These are phyloP conservation scores for Helicocarpus griseus DNA, from an alignment of 2,329 filamentous ascomycete genomes.

Conservation along the genomic window DNA sequence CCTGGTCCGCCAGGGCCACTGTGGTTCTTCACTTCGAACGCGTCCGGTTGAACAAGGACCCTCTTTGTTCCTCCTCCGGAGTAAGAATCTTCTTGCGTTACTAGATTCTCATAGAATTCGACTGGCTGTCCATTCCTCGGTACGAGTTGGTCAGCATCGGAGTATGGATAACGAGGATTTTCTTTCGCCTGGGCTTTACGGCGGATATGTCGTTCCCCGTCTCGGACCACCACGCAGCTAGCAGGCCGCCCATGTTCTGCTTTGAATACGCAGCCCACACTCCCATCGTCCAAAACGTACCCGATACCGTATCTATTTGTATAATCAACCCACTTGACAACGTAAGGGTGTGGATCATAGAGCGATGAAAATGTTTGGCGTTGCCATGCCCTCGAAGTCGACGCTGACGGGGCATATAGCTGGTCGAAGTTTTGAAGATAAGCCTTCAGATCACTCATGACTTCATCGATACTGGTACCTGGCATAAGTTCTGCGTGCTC, in stretches of 20 bases:
- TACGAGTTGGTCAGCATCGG: slow-evolving; percentile 35
- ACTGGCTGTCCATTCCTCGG: slow-evolving; percentile 33
- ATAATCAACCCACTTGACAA: slow-evolving; percentile 46
- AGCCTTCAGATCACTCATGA: slow-evolving; percentile 29
- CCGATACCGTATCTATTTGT: slow-evolving; percentile 43
- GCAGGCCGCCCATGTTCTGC: slow-evolving; percentile 35
- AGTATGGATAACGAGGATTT: slow-evolving; percentile 22
- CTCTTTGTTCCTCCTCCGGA: slow-evolving; percentile 29
- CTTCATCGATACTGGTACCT: slow-evolving; percentile 30
- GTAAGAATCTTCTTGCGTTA: slow-evolving; percentile 21
- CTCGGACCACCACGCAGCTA: slow-evolving; percentile 37
- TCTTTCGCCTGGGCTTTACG: slow-evolving; percentile 34
- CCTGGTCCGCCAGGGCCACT: slow-evolving; percentile 18
- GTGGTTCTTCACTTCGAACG: slow-evolving; percentile 30
- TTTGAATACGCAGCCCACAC: slow-evolving; percentile 42
- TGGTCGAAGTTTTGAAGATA: slow-evolving; percentile 29
- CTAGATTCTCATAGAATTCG: slow-evolving; percentile 40
- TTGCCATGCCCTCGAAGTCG: slow-evolving; percentile 15
- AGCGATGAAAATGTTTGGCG: slow-evolving; percentile 17
- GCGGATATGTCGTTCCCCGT: slow-evolving; percentile 38
- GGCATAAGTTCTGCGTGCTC: slow-evolving; percentile 29
- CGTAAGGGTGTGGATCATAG: slow-evolving; percentile 33
- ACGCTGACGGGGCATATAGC: slow-evolving; percentile 10
- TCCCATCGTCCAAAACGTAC: slow-evolving; percentile 42
- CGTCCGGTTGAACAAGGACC: slow-evolving; percentile 29